Conservation (phyloP, 1,284 basidiomycete species). For the Irpex sp. region DNA sequence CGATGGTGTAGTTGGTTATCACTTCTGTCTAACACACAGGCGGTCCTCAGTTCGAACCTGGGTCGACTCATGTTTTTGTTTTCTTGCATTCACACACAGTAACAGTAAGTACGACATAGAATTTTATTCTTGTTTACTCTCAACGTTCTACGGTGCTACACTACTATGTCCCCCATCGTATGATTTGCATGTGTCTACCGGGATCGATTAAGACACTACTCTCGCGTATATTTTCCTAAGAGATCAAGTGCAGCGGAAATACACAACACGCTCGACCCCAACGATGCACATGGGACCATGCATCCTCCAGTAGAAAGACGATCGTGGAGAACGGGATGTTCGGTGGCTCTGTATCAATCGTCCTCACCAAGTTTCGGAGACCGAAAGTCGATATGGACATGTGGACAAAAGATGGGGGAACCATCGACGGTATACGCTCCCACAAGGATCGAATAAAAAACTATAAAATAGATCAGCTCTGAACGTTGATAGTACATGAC, state of each 20-base stretch:
- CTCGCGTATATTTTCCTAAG: too few relatives aligned
- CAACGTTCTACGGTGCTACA: background rate
- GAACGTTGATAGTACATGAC: background rate
- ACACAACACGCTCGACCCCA: too few relatives aligned
- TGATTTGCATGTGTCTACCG: too few relatives aligned
- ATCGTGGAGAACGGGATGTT: too few relatives aligned
- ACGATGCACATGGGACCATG: too few relatives aligned
- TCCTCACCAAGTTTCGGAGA: too few relatives aligned
- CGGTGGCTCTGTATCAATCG: too few relatives aligned
- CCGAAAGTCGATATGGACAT: slow-evolving; percentile 28
- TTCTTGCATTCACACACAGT: background rate
- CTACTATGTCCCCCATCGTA: background rate
- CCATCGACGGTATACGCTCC: slow-evolving; percentile 76
- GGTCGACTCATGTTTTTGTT: slow-evolving; percentile 12
- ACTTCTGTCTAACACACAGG: slow-evolving; percentile 13
- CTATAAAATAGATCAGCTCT: slow-evolving; percentile 37
- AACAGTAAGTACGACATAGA: background rate
- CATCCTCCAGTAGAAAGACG: too few relatives aligned
- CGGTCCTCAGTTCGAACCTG: slow-evolving; percentile 16
- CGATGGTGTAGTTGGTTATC: slow-evolving; percentile 13
- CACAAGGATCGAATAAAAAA: slow-evolving; percentile 81
- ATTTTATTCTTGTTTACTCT: background rate
- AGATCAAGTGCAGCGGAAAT: too few relatives aligned
- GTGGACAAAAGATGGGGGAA: slow-evolving; percentile 76
- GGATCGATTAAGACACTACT: too few relatives aligned